Evolutionary conservation across 129 eudicot species (phyloP).

Genomic region (Glebionis coronaria): DNA sequence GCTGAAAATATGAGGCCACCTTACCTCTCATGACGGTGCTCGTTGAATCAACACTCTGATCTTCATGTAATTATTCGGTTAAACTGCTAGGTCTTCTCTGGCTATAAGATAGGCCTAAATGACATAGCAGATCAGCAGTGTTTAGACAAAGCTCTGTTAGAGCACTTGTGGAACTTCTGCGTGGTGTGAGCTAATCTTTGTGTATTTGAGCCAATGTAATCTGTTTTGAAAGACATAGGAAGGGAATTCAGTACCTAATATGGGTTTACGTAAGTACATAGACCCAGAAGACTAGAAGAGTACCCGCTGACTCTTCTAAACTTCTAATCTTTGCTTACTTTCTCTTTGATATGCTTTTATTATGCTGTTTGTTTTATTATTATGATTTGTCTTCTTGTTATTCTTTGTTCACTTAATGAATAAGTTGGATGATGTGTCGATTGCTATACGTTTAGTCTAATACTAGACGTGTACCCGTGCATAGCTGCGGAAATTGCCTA

Average conservation of each 20-base stretch:
- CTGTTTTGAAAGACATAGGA: neutral
- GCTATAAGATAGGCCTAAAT: no score
- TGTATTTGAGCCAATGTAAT: no score
- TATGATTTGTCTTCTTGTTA: neutral
- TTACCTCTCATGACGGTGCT: constrained; percentile 10
- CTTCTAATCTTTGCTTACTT: neutral
- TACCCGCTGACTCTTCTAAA: no score
- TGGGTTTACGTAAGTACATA: neutral
- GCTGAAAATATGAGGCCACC: neutral
- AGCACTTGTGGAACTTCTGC: no score
- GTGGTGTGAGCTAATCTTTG: no score
- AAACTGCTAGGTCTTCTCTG: neutral
- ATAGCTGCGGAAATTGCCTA: no score
- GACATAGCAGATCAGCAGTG: no score
- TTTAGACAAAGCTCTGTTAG: no score
- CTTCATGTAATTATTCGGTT: no score
- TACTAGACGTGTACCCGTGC: no score
- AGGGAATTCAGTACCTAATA: neutral
- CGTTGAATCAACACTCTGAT: neutral
- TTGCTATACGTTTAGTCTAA: neutral
- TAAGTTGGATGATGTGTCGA: neutral
- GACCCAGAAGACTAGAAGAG: no score
- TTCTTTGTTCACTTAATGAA: neutral
- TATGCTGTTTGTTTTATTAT: neutral
- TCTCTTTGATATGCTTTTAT: neutral